These are phyloP conservation scores for Chenopodium berlandieri DNA, from an alignment of 148 eudicot species.

Conservation along the genomic window DNA sequence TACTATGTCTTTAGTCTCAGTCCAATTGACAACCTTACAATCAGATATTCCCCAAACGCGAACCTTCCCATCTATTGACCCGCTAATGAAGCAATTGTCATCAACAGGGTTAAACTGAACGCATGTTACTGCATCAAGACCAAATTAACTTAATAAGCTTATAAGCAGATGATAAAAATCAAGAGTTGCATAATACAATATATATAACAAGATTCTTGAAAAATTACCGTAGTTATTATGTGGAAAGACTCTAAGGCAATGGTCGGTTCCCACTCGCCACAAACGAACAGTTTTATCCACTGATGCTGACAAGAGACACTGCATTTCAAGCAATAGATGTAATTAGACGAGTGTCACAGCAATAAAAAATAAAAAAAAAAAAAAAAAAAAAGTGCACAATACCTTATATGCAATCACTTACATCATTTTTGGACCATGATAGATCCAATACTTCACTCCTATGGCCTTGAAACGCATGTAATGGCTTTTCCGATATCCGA, in stretches of 20 bases:
- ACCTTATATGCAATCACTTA: constrained; percentile 23
- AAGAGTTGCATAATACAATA: background rate
- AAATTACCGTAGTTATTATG: constrained; percentile 78
- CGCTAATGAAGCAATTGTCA: constrained; percentile 81
- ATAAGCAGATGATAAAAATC: background rate
- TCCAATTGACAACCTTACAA: constrained; percentile 84
- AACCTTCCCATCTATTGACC: constrained; percentile 96
- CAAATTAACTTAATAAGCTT: background rate
- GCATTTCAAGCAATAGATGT: constrained; percentile 32
- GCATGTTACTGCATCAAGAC: constrained; percentile 71
- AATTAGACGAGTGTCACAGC: background rate
- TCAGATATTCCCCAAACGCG: constrained; percentile 74
- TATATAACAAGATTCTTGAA: background rate
- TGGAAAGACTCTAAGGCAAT: constrained; percentile 68
- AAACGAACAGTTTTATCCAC: constrained; percentile 83
- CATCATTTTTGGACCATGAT: constrained; percentile 67
- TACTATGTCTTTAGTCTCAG: constrained; percentile 74
- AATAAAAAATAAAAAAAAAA: background rate
- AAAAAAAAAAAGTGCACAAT: background rate
- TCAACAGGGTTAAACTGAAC: constrained; percentile 82
- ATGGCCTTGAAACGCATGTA: constrained; percentile 78
- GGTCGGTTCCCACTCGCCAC: constrained; percentile 73
- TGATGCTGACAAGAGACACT: constrained; percentile 77
- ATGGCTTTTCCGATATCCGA: constrained; percentile 67
- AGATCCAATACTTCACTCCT: constrained; percentile 70